Evolutionary conservation across 768 basidiomycete genomes (phyloP), one percentile per base, ranked within the genome.

Genomic region (Termitomyces sp.): DNA sequence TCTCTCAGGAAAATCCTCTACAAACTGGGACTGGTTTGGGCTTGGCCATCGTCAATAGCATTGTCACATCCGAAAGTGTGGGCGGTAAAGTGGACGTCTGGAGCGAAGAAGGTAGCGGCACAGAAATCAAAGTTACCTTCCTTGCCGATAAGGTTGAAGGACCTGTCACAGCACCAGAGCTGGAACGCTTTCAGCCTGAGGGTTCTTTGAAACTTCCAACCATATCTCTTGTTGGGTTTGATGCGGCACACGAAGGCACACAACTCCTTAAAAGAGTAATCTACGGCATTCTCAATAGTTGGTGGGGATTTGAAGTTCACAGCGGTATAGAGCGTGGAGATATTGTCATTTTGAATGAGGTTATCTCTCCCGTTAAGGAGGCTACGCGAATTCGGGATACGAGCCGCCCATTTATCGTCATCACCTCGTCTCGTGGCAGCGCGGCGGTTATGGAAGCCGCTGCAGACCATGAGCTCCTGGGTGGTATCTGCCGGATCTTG

Each of bases 1-100:
- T 98, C 73, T 94, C 94, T 0, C 95, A 98, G 75, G 95, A 97
- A 71, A 95, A 96, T 63, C 94, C 95, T 0, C 70, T 96, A 5
- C 93, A 95, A 65, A 86, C 92, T 1, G 95, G 95, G 1, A 97
- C 95, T 1, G 95, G 95, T 5, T 82, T 98, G 8, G 95, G 95
- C 10, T 84, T 97, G 23, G 95, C 95, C 32, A 97, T 98, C 62
- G 95, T 97, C 67, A 93, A 90, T 75, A 92, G 89, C 63, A 97
- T 97, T 61, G 83, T 95, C 37, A 84, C 83, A 16, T 92, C 92
- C 2, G 86, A 90, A 44, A 90, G 86, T 61, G 86, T 98, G 52
- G 82, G 86, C 27, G 95, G 95, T 45, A 93, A 93, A 65, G 89
- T 97, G 38, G 95, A 97, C 64, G 95, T 98, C 10, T 88, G 87